A percentile compares a stretch with the other conserved stretches of the same genome.
phyloP scores from a whole-genome alignment of 306 rosid genomes.

The Dryas octopetala region DNA sequence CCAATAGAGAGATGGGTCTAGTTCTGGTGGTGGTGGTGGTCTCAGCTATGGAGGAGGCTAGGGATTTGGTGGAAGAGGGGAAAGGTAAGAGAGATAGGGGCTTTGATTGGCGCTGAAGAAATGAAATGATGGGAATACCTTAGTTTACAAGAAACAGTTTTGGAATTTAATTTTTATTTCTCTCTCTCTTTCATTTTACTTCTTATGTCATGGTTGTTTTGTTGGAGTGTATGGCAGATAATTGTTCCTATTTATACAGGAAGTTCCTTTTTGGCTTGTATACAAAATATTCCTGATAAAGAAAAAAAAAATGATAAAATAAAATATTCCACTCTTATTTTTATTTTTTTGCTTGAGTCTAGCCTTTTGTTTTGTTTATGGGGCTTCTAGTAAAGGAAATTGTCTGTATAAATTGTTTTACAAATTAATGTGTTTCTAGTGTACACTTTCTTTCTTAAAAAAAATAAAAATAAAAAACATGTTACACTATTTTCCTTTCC shows the following conservation, averaged over 20 bases:
- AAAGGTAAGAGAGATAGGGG: constrained; percentile 35
- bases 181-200: not conserved
- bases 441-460: too few relatives aligned
- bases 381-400: too few relatives aligned
- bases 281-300: too few relatives aligned
- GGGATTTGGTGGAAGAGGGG: constrained; percentile 16
- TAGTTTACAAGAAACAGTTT: constrained; percentile 90
- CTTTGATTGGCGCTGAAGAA: constrained; percentile 96
- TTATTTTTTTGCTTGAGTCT: too few relatives aligned
- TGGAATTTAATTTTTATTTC: constrained; percentile 13
- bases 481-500: too few relatives aligned
- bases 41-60: not conserved
- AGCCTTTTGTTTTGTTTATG: too few relatives aligned
- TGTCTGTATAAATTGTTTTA: too few relatives aligned
- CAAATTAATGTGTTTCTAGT: too few relatives aligned
- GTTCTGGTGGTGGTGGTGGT: not conserved
- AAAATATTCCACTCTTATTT: too few relatives aligned
- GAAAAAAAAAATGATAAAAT: too few relatives aligned
- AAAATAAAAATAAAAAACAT: too few relatives aligned
- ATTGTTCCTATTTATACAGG: not conserved
- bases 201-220: not conserved
- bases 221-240: constrained; percentile 7
- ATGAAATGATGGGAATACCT: constrained; percentile 94
- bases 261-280: not conserved
- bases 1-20: not conserved